Conservation (phyloP, 768 basidiomycete genomes). For the Rhizopogon salebrosus region DNA sequence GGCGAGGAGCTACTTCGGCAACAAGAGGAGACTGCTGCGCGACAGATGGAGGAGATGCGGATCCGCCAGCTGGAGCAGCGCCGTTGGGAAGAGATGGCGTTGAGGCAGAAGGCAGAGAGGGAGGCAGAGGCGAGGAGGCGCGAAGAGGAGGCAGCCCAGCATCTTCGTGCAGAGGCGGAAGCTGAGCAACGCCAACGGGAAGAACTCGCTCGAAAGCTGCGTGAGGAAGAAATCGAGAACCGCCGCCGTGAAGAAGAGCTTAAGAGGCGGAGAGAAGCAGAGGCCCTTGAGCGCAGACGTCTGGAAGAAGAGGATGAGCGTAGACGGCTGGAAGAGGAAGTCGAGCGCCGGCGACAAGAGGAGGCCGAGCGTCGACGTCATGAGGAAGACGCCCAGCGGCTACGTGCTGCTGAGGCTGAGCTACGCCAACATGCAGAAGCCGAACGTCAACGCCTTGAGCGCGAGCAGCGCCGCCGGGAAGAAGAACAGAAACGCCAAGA, state of each 20-base stretch:
- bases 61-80: neutral
- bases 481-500: constrained; percentile 28
- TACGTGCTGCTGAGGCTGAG: neutral
- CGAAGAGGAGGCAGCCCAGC: neutral
- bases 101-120: neutral
- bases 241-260: neutral
- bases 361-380: neutral
- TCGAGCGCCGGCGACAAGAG: neutral
- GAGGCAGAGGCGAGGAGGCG: neutral
- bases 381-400: neutral
- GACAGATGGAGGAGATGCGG: neutral
- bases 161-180: neutral
- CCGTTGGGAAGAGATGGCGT: neutral
- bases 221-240: neutral
- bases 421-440: too few species aligned
- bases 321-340: neutral
- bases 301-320: neutral
- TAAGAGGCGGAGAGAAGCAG: neutral
- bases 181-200: neutral
- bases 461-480: neutral
- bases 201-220: neutral
- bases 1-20: neutral
- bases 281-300: neutral
- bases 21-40: neutral
- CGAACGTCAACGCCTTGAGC: neutral